These are phyloP conservation scores for Leccinum fuscescens DNA, from an alignment of 1,284 basidiomycete species.

Conservation along the genomic window DNA sequence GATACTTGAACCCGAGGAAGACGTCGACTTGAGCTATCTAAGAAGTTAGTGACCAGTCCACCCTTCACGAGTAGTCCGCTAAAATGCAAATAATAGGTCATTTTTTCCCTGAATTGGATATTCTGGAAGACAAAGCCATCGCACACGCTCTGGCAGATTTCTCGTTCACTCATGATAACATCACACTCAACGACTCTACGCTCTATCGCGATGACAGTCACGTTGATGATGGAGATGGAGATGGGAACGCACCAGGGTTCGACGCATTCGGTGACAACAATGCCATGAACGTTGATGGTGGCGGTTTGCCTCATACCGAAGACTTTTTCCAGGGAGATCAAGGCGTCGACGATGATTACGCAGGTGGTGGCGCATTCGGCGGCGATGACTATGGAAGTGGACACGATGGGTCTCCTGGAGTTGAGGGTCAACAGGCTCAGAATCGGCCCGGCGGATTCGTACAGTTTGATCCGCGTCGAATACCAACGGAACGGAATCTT, in stretches of 20 bases:
- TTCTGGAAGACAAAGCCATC: slow-evolving; percentile 69
- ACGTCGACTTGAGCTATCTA: slow-evolving; percentile 67
- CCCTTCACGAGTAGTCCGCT: slow-evolving; percentile 1
- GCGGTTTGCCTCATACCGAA: slow-evolving; percentile 54
- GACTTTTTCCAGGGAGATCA: slow-evolving; percentile 79
- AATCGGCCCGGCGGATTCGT: slow-evolving; percentile 52
- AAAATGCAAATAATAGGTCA: slow-evolving; percentile 40
- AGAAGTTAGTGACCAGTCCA: slow-evolving; percentile 50
- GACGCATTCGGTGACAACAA: slow-evolving; percentile 32
- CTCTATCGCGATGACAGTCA: slow-evolving; percentile 53
- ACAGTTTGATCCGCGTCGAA: slow-evolving; percentile 77
- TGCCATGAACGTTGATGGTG: slow-evolving; percentile 47
- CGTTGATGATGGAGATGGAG: slow-evolving; percentile 46
- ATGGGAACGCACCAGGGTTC: slow-evolving; percentile 40
- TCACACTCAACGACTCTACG: slow-evolving; percentile 60
- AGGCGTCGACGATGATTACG: slow-evolving; percentile 58
- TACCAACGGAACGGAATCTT: slow-evolving; percentile 72
- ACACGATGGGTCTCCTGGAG: slow-evolving; percentile 41
- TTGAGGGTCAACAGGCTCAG: slow-evolving; percentile 37
- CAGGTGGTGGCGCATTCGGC: slow-evolving; percentile 41
- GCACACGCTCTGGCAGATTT: slow-evolving; percentile 80
- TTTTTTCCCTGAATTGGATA: slow-evolving; percentile 68
- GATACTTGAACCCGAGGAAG: slow-evolving; percentile 60
- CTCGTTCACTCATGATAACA: slow-evolving; percentile 67
- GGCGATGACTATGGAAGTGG: slow-evolving; percentile 48